A percentile compares a stretch with the other conserved stretches of the same genome.
phyloP scores from a whole-genome alignment of 225 moss, liverwort and hornwort genomes.

The Ulota crispa region DNA sequence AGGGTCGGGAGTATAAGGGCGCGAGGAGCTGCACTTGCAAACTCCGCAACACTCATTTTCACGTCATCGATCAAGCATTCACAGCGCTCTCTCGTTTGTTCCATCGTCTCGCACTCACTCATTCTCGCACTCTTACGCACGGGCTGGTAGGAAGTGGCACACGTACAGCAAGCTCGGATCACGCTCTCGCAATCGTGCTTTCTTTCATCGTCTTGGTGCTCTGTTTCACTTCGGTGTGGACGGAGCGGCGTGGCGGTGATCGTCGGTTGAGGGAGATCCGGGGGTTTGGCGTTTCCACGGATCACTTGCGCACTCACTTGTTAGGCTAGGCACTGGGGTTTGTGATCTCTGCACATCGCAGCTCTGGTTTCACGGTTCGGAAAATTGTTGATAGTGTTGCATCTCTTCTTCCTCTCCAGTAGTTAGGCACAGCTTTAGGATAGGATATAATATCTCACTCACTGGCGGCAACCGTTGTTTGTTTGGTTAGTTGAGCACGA shows the following conservation, averaged over 20 bases:
- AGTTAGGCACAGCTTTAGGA: background rate
- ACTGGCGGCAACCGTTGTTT: background rate
- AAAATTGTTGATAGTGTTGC: constrained; percentile 37
- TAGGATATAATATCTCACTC: background rate
- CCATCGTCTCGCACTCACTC: background rate
- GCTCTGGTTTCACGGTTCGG: constrained; percentile 23
- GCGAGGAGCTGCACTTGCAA: fast-evolving
- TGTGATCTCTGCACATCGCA: constrained; percentile 23
- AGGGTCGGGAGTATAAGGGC: constrained; percentile 48
- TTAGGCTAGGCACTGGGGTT: constrained; percentile 48
- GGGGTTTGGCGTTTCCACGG: constrained; percentile 40
- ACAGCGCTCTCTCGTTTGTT: constrained; percentile 18
- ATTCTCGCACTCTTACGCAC: constrained; percentile 41
- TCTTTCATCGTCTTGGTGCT: background rate
- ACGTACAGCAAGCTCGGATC: constrained; percentile 51
- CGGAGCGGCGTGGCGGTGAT: constrained; percentile 5
- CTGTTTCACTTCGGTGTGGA: constrained; percentile 27
- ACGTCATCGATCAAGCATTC: constrained; percentile 28
- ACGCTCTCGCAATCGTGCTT: constrained; percentile 36
- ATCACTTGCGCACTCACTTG: constrained; percentile 42
- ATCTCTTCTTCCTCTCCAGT: constrained; percentile 54
- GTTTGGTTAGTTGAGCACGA: background rate
- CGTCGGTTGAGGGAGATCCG: constrained; percentile 46
- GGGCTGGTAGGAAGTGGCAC: constrained; percentile 39
- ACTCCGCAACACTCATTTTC: constrained; percentile 34